These are phyloP conservation scores for Naganishia randhawae DNA, from an alignment of 768 basidiomycete genomes.

Conservation along the genomic window DNA sequence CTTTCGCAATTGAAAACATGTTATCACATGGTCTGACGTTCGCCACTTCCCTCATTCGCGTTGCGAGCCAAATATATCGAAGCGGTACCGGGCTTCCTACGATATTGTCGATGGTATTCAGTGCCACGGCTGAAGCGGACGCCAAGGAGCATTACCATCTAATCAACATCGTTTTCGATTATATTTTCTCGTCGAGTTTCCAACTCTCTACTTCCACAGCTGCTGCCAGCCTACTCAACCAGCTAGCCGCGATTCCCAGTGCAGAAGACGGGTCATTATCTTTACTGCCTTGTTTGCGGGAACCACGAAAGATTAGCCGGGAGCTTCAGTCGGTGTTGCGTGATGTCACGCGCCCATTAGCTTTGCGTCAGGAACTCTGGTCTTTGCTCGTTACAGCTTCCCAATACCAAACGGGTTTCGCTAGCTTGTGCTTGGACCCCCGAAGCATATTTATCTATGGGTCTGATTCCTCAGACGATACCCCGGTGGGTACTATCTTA, in stretches of 20 bases:
- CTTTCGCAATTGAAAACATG: slow-evolving; percentile 6
- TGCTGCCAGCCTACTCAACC: slow-evolving; percentile 8
- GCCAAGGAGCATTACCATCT: slow-evolving; percentile 19
- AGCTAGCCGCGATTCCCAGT: neutral
- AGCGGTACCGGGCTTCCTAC: slow-evolving; percentile 2
- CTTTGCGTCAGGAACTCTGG: slow-evolving; percentile 7
- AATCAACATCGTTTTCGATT: slow-evolving; percentile 13
- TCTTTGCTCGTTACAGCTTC: slow-evolving; percentile 19
- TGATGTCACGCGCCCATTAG: neutral
- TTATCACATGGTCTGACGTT: slow-evolving; percentile 14
- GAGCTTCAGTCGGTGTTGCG: neutral
- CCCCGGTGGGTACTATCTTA: neutral
- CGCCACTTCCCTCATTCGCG: slow-evolving; percentile 4
- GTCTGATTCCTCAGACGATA: neutral
- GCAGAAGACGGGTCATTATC: slow-evolving; percentile 5
- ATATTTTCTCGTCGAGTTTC: slow-evolving; percentile 6
- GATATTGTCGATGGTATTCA: slow-evolving; percentile 4
- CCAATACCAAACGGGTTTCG: slow-evolving; percentile 6
- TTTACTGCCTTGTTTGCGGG: slow-evolving; percentile 7
- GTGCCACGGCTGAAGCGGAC: neutral
- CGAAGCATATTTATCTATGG: slow-evolving; percentile 13
- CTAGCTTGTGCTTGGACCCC: slow-evolving; percentile 5
- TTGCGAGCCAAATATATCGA: neutral
- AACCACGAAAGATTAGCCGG: slow-evolving; percentile 1
- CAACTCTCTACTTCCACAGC: neutral